Conservation (phyloP, 257 asterid genomes). For the Avicennia marina region DNA sequence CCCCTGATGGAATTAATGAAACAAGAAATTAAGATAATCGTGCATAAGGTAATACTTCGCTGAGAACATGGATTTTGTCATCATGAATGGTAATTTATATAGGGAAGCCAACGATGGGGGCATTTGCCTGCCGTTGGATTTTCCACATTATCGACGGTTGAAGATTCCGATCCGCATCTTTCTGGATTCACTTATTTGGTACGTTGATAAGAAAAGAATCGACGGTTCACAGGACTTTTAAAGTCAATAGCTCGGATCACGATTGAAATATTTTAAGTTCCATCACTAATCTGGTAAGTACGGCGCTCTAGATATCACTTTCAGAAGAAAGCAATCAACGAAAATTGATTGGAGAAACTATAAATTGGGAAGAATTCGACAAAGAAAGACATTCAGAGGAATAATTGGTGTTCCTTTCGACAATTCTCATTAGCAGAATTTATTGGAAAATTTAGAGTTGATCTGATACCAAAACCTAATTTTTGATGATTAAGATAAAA, state of each 20-base stretch:
- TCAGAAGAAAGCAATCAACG: background rate
- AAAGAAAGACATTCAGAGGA: too few species aligned
- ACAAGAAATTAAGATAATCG: background rate
- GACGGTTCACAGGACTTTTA: background rate
- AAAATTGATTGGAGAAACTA: background rate
- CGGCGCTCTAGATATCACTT: constrained; percentile 5
- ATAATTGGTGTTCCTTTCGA: too few species aligned
- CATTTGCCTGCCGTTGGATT: constrained; percentile 19
- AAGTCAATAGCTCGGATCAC: background rate
- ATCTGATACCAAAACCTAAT: too few species aligned
- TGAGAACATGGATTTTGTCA: too few species aligned
- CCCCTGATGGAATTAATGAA: background rate
- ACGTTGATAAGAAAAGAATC: constrained; percentile 16
- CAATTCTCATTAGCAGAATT: too few species aligned
- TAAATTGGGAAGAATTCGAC: too few species aligned
- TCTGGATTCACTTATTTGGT: background rate
- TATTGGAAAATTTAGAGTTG: too few species aligned
- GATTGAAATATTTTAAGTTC: constrained; percentile 1
- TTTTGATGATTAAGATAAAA: too few species aligned
- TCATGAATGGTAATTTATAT: too few species aligned
- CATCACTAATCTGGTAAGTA: background rate
- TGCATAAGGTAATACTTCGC: too few species aligned
- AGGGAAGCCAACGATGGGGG: background rate
- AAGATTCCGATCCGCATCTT: background rate
- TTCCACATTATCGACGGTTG: constrained; percentile 12